Base-by-base conservation (phyloP, 176 grass and related monocot species). In the Tillandsia leiboldiana region DNA sequence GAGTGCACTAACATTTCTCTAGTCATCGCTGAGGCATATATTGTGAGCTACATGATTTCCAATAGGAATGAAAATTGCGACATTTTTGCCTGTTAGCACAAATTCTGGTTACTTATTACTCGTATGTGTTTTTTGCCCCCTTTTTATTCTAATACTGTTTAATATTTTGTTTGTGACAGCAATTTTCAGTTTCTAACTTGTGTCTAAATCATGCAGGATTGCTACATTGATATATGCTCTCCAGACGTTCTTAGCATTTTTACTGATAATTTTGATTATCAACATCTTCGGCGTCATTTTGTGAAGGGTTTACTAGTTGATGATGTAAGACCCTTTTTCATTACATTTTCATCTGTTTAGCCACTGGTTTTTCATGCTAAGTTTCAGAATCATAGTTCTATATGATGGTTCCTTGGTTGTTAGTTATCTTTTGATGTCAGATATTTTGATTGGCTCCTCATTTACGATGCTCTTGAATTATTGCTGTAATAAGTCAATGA, bases 211-310 rank as follows among this genome's bases (percentile, higher is more conserved):
- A 47, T 83, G 20, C 73, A 99, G 90, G 94, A 99, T 74, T 99
- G 94, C 69, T 99, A 90, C 74, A 90, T 99, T 70, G 94, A 99
- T 82, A 93, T 99, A 72, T 99, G 94, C 87, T 93, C 94, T 42
- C 84, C 87, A 14, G 90, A 99, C 71, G 89, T 99, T 65, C 75
- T 99, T 26, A 99, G 87, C 67, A 84, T 99, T 73, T 90, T 99
- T 79, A 87, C 85, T 2, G 94, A 99, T 78, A 99, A 99, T 70
- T 99, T 99, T 72, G 94, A 99, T 62, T 93, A 99, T 75, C 94
- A 93, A 53, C 84, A 99, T 81, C 90, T 99, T 71, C 90, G 94
- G n/a, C 89, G 89, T 64, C 94, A 99, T 87, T 99, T 99, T 9
- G 78, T 99, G 48, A 99, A 99, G 82, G 94, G 94, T 77, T 83